Conservation (phyloP, 805 yeast species). For the Saturnispora ahearnii region DNA sequence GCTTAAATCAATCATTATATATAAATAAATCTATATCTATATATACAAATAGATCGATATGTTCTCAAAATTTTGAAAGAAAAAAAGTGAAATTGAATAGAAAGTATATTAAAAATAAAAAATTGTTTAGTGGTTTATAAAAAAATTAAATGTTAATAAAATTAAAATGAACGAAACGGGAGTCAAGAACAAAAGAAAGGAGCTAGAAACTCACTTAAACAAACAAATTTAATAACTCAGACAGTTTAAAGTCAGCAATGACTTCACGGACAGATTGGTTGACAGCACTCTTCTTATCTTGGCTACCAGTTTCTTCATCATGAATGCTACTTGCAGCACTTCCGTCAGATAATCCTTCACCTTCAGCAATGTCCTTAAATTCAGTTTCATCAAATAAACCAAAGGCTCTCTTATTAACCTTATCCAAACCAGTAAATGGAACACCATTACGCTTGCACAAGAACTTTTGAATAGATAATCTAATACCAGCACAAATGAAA, state of each 20-base stretch:
- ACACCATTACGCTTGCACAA: constrained; percentile 29
- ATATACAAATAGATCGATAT: too few species aligned
- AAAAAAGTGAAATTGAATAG: background rate
- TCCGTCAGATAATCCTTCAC: constrained; percentile 1
- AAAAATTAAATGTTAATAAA: background rate
- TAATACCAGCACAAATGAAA: constrained; percentile 38
- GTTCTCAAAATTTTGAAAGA: background rate
- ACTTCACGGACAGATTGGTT: constrained; percentile 8
- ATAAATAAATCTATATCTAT: too few species aligned
- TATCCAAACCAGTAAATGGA: constrained; percentile 39
- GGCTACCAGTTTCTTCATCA: background rate
- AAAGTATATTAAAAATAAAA: background rate
- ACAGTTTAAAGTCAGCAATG: constrained; percentile 10
- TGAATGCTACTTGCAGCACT: constrained; percentile 10
- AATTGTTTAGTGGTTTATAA: background rate
- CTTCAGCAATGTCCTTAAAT: constrained; percentile 11
- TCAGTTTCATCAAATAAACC: constrained; percentile 13
- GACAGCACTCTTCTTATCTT: constrained; percentile 1
- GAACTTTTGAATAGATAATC: constrained; percentile 32
- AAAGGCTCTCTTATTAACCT: constrained; percentile 18
- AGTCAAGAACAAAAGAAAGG: background rate
- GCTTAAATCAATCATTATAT: background rate
- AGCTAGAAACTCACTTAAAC: constrained; percentile 1
- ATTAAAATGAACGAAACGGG: background rate
- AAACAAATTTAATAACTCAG: constrained; percentile 11